Conservation (phyloP, 2,329 filamentous ascomycete genomes). For the Arthrobotrys pseudoclavata region DNA sequence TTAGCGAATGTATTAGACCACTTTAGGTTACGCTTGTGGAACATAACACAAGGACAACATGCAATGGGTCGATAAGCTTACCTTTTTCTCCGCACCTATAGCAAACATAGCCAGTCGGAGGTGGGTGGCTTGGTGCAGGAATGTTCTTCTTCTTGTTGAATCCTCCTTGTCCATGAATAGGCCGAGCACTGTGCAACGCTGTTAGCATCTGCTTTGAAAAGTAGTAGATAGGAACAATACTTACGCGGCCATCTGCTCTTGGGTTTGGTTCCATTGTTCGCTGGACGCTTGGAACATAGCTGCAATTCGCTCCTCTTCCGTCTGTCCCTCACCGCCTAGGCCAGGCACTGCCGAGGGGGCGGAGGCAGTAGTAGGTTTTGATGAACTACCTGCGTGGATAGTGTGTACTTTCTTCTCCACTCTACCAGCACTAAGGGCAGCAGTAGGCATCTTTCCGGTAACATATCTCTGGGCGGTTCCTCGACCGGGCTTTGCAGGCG, state of each 20-base stretch:
- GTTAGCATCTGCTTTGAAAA: constrained; percentile 56
- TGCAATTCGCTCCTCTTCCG: constrained; percentile 92
- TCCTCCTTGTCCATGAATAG: constrained; percentile 65
- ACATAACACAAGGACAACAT: constrained; percentile 30
- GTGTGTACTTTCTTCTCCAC: constrained; percentile 74
- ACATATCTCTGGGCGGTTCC: constrained; percentile 95
- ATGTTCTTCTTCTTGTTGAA: constrained; percentile 75
- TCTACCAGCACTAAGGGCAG: constrained; percentile 69
- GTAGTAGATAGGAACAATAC: constrained; percentile 60
- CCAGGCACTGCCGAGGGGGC: constrained; percentile 34
- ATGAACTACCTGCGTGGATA: constrained; percentile 29
- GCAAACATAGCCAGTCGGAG: constrained; percentile 93
- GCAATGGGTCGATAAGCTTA: constrained; percentile 62
- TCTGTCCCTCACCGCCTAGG: constrained; percentile 42
- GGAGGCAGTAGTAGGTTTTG: constrained; percentile 35
- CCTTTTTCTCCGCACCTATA: constrained; percentile 95
- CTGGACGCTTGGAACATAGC: constrained; percentile 92
- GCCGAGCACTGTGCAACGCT: constrained; percentile 66
- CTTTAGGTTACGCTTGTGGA: constrained; percentile 17
- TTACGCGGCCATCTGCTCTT: constrained; percentile 90
- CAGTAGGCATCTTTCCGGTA: constrained; percentile 92
- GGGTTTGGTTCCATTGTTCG: constrained; percentile 91
- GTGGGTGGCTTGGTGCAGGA: constrained; percentile 86
- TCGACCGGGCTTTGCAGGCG: constrained; percentile 85
- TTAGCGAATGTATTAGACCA: constrained; percentile 63